phyloP scores from a whole-genome alignment of 495 filamentous ascomycete genomes.

The Podospora fimiseda region DNA sequence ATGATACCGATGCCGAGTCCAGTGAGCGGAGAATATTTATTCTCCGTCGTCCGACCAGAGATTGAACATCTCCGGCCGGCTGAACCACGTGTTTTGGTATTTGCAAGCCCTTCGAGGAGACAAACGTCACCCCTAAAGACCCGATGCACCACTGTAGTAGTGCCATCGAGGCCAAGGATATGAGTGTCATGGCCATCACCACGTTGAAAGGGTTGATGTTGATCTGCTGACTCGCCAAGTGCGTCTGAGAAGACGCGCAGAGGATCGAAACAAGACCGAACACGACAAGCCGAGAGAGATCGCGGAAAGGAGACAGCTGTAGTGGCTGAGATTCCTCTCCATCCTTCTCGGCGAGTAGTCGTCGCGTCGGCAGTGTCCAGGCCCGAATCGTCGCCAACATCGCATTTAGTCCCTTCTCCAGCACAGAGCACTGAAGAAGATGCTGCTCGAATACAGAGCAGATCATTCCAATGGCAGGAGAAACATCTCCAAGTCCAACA shows the following conservation, averaged over 20 bases:
- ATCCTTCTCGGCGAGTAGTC: constrained; percentile 7
- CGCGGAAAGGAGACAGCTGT: background rate
- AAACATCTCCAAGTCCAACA: background rate
- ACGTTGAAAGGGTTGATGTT: constrained; percentile 10
- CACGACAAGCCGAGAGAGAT: constrained; percentile 23
- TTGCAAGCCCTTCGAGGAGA: constrained; percentile 7
- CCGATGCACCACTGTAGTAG: constrained; percentile 7
- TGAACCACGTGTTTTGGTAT: constrained; percentile 4
- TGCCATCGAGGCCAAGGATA: constrained; percentile 15
- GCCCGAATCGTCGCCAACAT: constrained; percentile 6
- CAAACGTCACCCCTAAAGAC: background rate
- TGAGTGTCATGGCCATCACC: constrained; percentile 14
- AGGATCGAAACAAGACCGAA: constrained; percentile 29
- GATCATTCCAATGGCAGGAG: background rate
- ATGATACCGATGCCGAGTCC: background rate
- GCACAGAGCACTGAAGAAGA: background rate
- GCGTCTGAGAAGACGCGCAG: constrained; percentile 18
- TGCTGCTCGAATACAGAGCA: background rate
- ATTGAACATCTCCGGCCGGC: constrained; percentile 4
- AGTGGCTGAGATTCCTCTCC: background rate
- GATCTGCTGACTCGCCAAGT: constrained; percentile 8
- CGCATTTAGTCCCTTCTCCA: constrained; percentile 7
- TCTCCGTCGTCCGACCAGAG: constrained; percentile 4
- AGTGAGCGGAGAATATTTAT: constrained; percentile 4
- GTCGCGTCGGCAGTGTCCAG: constrained; percentile 22